Base-by-base conservation (phyloP, 441 rosid species). In the Populus hybrid region DNA sequence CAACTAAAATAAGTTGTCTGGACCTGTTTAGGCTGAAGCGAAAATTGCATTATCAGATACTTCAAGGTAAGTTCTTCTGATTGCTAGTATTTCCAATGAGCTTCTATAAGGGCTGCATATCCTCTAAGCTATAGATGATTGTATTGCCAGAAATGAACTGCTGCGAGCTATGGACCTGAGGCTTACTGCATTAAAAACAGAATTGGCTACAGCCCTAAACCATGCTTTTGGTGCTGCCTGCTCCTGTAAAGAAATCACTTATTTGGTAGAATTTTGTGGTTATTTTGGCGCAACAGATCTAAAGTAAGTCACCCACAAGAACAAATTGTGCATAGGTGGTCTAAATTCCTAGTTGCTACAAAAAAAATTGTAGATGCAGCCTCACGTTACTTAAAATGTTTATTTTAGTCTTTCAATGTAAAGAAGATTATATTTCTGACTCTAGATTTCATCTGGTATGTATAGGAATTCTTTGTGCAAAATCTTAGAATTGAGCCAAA, bases 91-190 rank as follows among this genome's bases (percentile, higher is more conserved):
- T 76, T 64, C 65, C 50, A 46, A 64, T 65, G 50, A 63, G 32
- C 59, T 78, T 75, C 77, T 40, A 36, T 64, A 68, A 75, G 77
- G 73, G 74, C 30, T 76, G 61, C 70, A 67, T 69, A 23, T 26
- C 42, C 71, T 35, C 77, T 78, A 75, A 81, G 28, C 64, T 71
- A 14, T 72, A 20, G 57, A 77, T 61, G 75, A 36, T 65, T 69
- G 23, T 82, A n/a, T 72, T 82, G 14, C 81, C 86, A 91, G 95
- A 84, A 89, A 87, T 83, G 92, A 85, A 76, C 81, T 89, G 73
- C 77, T 89, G 82, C 83, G 79, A 81, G 95, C 93, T 71, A 88
- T 89, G 87, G 91, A 88, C 74, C 84, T 84, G 69, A 88, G 95
- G 84, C 84, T 89, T 42, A 79, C 82, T 9, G 93, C 90, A 40